A percentile compares a stretch with the other conserved stretches of the same genome.
Conservation (phyloP, 345 rosid species). For the Lepidium didymum region DNA sequence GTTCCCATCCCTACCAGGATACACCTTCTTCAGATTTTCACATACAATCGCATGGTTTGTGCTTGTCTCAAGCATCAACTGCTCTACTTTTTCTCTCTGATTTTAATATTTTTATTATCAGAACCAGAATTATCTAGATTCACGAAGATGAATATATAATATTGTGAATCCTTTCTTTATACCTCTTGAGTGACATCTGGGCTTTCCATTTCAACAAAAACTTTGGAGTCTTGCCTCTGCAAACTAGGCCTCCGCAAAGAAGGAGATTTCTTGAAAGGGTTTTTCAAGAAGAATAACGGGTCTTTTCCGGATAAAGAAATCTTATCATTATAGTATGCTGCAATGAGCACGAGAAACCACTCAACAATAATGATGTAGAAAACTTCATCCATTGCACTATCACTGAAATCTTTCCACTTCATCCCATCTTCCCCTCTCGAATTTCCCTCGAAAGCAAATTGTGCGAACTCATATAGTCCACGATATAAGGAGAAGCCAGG, state of each 20-base stretch:
- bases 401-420: conserved; percentile 64
- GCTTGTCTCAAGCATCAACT: conserved; percentile 49
- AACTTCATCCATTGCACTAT: conserved; percentile 72
- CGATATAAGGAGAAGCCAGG: conserved; percentile 89
- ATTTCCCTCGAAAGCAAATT: conserved; percentile 50
- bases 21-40: conserved; percentile 68
- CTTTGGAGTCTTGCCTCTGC: conserved; percentile 66
- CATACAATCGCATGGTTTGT: conserved; percentile 55
- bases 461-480: conserved; percentile 74
- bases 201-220: conserved; percentile 68
- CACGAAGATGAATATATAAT: neutral
- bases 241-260: conserved; percentile 49
- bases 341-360: conserved; percentile 59
- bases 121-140: neutral
- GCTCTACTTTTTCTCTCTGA: conserved; percentile 77
- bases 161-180: conserved; percentile 2
- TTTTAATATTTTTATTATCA: neutral
- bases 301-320: conserved; percentile 49
- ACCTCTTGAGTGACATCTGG: conserved; percentile 90
- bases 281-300: conserved; percentile 48
- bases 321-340: conserved; percentile 69
- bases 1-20: conserved; percentile 90
- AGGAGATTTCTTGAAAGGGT: conserved; percentile 35
- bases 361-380: conserved; percentile 59
- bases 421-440: conserved; percentile 66